phyloP scores from a whole-genome alignment of 2,329 filamentous ascomycete species.

The Calonectria ilicicola region DNA sequence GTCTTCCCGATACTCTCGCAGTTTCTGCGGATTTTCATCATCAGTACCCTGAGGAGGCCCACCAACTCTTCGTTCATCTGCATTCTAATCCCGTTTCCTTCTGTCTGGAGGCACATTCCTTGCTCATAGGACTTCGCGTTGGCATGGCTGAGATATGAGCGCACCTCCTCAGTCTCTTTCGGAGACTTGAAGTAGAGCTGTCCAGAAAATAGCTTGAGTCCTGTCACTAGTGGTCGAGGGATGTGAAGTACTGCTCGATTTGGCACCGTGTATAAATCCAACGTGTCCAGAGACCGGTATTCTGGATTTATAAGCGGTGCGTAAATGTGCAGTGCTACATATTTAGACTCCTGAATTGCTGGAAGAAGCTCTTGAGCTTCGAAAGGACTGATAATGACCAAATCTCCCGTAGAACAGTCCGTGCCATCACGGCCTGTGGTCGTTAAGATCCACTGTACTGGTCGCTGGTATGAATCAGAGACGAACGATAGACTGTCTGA shows the following conservation, averaged over 20 bases:
- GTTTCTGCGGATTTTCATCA: slow-evolving; percentile 51
- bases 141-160: slow-evolving; percentile 65
- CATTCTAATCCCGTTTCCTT: neutral
- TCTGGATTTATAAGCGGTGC: slow-evolving; percentile 55
- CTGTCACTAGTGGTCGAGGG: slow-evolving; percentile 50
- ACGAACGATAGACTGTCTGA: neutral
- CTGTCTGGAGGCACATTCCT: slow-evolving; percentile 47
- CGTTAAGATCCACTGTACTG: slow-evolving; percentile 41
- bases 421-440: neutral
- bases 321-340: slow-evolving; percentile 64
- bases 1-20: slow-evolving; percentile 54
- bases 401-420: fast-evolving
- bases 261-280: slow-evolving; percentile 35
- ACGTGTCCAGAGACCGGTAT: slow-evolving; percentile 26
- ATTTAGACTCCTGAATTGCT: slow-evolving; percentile 47
- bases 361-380: slow-evolving; percentile 68
- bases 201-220: slow-evolving; percentile 76
- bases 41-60: slow-evolving; percentile 51
- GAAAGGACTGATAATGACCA: slow-evolving; percentile 63
- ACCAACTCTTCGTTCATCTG: slow-evolving; percentile 43
- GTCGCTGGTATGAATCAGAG: slow-evolving; percentile 37
- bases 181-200: slow-evolving; percentile 71
- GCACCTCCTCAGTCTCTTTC: slow-evolving; percentile 62
- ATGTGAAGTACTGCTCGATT: neutral
- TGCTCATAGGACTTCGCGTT: slow-evolving; percentile 47